Base-by-base conservation (phyloP, 164 flowering plant species). In the Houttuynia cordata region DNA sequence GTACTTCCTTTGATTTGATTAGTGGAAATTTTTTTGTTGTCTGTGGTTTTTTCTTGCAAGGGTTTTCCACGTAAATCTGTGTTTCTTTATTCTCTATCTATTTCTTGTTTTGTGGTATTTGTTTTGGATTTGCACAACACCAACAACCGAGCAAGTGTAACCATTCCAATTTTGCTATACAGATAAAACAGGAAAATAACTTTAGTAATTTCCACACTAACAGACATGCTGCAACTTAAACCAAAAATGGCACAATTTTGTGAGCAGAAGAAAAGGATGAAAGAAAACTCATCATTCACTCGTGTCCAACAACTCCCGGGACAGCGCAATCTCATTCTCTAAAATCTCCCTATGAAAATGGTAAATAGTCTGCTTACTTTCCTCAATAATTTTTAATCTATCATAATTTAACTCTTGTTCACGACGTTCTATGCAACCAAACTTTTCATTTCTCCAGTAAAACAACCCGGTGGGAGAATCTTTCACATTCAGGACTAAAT, bases 111-210 rank as follows among this genome's bases (percentile, higher is more conserved):
- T n/a, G n/a, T n/a, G n/a, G n/a, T n/a, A n/a, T n/a, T n/a, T n/a
- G n/a, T n/a, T n/a, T n/a, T n/a, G n/a, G n/a, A n/a, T n/a, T n/a
- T n/a, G n/a, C n/a, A n/a, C n/a, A n/a, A n/a, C n/a, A n/a, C n/a
- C n/a, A 89, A 70, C 58, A 92, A 61, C 71, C 96, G 83, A 24
- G 93, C 95, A 55, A 92, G 87, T 64, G 93, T 85, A 67, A 89
- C 91, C 82, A 81, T 92, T 60, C 88, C 91, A 66, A 92, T 87
- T 84, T 92, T 92, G 71, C 96, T 91, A 59, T 73, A 74, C 53
- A 21, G 21, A 30, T 22, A 56, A 62, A 64, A 0, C 41, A 63
- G 23, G n/a, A n/a, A n/a, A n/a, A n/a, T 42, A 18, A 58, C 30
- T 56, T 34, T 53, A 49, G 40, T 25, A 10, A n/a, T 1, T 51